Evolutionary conservation across 768 basidiomycete species (phyloP), one percentile per base, ranked within the genome.

Genomic region (Mycena albidolilacea): DNA sequence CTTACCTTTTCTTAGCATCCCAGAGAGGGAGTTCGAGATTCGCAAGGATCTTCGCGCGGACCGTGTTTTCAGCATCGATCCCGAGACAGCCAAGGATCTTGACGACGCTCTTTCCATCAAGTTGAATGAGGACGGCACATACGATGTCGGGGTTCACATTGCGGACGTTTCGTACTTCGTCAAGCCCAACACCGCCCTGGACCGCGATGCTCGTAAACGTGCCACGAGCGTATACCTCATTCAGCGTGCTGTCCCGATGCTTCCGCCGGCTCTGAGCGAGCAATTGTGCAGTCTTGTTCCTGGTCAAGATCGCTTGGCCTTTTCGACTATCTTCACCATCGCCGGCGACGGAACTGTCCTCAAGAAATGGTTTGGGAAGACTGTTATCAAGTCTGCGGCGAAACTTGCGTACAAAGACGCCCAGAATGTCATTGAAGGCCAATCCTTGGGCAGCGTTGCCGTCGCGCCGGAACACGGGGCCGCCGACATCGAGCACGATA

Each of bases 171-270:
- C 97, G 2, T 93, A 93, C 86, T 98, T 99, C 83, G 92, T 95
- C 78, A 95, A 95, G 82, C 93, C 95, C 30, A 97, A 96, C 80
- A 98, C 97, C 12, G 95, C 98, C n/a, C 86, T 99, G 77, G 98
- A 99, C 79, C 95, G 98, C 30, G 98, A 99, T 83, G 98, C 98
- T 50, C 92, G 97, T 76, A 99, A 99, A 83, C 90, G 97, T 71
- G 98, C 97, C 37, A 98, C 97, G 2, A 97, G 95, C 77, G 98
- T 99, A 59, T 98, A 99, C 80, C 93, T 99, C 55, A 91, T 99
- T 37, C 98, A 99, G 81, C 92, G 97, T 67, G 92, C 93, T 23
- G 97, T 98, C 14, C 97, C 97, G 2, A 99, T 99, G 98, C 86
- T 99, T 10, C 98, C 98, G 2, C 96, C 96, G 37, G 87, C 92